Evolutionary conservation across 2,329 filamentous ascomycete genomes (phyloP).

Genomic region (Juglanconis oblonga): DNA sequence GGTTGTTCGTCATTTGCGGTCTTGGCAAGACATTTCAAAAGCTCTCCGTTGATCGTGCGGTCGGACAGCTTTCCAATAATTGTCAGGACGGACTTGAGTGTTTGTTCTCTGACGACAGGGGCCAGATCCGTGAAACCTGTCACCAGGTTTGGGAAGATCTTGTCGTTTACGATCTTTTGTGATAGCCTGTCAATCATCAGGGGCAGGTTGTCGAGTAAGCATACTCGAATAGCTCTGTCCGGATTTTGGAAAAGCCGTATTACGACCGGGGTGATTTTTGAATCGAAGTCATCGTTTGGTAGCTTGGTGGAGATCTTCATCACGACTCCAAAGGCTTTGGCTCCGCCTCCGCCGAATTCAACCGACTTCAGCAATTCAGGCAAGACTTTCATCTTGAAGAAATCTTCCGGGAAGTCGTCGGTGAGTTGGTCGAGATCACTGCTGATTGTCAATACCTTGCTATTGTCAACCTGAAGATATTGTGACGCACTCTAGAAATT

Average conservation of each 20-base stretch:
- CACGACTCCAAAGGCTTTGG: conserved; percentile 83
- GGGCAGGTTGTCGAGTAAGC: conserved; percentile 82
- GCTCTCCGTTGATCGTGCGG: conserved; percentile 86
- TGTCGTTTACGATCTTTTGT: conserved; percentile 89
- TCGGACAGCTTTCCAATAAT: conserved; percentile 89
- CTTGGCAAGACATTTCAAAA: conserved; percentile 86
- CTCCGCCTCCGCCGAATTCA: conserved; percentile 95
- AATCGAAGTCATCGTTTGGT: conserved; percentile 83
- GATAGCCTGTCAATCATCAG: conserved; percentile 87
- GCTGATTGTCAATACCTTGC: conserved; percentile 32
- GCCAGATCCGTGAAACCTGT: conserved; percentile 92
- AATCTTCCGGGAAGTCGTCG: conserved; percentile 95
- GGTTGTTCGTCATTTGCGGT: conserved; percentile 97
- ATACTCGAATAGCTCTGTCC: conserved; percentile 88
- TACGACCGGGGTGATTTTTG: conserved; percentile 79
- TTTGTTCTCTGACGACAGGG: conserved; percentile 91
- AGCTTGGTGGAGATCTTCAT: conserved; percentile 90
- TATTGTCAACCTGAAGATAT: background rate
- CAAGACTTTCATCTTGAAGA: conserved; percentile 95
- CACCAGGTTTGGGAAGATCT: conserved; percentile 93
- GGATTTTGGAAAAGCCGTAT: conserved; percentile 86
- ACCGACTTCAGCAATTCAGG: conserved; percentile 96
- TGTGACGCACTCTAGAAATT: conserved; percentile 64
- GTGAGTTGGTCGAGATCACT: conserved; percentile 79
- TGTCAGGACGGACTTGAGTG: conserved; percentile 86